Conservation (phyloP, 805 yeast genomes). For the Yarrowia divulgata region DNA sequence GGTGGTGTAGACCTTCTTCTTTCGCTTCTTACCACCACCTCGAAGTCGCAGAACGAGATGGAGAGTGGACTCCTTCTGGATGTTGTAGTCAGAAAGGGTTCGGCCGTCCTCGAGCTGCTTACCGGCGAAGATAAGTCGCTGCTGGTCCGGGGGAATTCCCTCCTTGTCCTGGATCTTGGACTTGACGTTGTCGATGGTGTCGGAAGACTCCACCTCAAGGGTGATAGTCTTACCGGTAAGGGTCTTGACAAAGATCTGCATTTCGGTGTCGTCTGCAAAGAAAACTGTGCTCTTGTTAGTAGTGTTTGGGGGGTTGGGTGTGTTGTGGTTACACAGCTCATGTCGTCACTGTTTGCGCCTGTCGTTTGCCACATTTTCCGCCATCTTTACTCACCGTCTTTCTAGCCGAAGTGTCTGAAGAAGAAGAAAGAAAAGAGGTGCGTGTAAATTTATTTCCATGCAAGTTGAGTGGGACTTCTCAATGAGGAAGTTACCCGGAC, state of each 20-base stretch:
- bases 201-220: constrained; percentile 96
- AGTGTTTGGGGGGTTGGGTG: background rate
- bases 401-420: constrained; percentile 39
- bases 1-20: constrained; percentile 99
- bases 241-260: constrained; percentile 95
- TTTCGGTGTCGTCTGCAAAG: constrained; percentile 53
- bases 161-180: constrained; percentile 96
- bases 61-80: constrained; percentile 95
- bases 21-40: constrained; percentile 99
- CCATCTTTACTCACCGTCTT: constrained; percentile 35
- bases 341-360: no score
- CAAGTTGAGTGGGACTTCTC: constrained; percentile 37
- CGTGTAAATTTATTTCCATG: constrained; percentile 37
- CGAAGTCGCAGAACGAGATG: constrained; percentile 97
- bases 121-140: constrained; percentile 96
- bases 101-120: constrained; percentile 94
- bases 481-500: constrained; percentile 35
- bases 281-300: constrained; percentile 31
- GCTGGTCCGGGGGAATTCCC: constrained; percentile 98
- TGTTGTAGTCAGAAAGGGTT: constrained; percentile 96
- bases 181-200: constrained; percentile 96
- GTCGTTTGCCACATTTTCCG: no score
- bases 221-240: constrained; percentile 99
- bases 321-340: no score
- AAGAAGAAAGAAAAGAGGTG: constrained; percentile 22